phyloP scores from a whole-genome alignment of 345 rosid genomes.

The Gossypium anomalum region DNA sequence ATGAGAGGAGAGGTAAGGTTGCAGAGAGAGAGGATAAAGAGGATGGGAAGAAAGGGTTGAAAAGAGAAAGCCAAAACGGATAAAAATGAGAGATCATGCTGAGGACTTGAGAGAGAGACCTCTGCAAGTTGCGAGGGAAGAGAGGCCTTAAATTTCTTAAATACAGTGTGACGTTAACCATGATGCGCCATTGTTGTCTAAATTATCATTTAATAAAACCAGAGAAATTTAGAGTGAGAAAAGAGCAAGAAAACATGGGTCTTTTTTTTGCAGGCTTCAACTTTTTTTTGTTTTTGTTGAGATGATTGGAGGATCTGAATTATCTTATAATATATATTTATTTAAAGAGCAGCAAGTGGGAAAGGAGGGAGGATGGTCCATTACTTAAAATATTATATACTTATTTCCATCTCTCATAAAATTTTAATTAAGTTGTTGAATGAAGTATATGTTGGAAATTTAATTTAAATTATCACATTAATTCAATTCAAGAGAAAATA shows the following conservation, averaged over 20 bases:
- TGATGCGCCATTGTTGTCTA: conserved; percentile 16
- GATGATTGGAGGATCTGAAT: background rate
- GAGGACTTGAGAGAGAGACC: conserved; percentile 35
- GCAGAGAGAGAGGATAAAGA: background rate
- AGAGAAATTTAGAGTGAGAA: background rate
- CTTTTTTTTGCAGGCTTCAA: conserved; percentile 13
- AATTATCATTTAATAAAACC: background rate
- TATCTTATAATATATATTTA: background rate
- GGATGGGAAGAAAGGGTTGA: background rate
- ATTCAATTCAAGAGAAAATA: too few species aligned
- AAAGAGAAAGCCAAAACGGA: conserved; percentile 25
- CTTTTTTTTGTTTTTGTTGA: conserved; percentile 7
- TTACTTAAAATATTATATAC: too few species aligned
- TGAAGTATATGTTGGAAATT: too few species aligned
- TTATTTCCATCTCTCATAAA: too few species aligned
- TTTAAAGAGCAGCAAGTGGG: background rate
- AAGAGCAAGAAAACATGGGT: conserved; percentile 13
- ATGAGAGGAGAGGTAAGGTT: background rate
- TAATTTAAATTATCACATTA: too few species aligned
- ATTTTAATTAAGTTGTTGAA: too few species aligned
- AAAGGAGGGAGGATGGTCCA: too few species aligned
- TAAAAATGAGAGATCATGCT: conserved; percentile 27
- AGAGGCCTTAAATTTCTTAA: conserved; percentile 15
- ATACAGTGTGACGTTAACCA: conserved; percentile 34
- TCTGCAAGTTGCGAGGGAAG: conserved; percentile 49